phyloP scores from a whole-genome alignment of 2,329 filamentous ascomycete species.

The Didymella pinodella region DNA sequence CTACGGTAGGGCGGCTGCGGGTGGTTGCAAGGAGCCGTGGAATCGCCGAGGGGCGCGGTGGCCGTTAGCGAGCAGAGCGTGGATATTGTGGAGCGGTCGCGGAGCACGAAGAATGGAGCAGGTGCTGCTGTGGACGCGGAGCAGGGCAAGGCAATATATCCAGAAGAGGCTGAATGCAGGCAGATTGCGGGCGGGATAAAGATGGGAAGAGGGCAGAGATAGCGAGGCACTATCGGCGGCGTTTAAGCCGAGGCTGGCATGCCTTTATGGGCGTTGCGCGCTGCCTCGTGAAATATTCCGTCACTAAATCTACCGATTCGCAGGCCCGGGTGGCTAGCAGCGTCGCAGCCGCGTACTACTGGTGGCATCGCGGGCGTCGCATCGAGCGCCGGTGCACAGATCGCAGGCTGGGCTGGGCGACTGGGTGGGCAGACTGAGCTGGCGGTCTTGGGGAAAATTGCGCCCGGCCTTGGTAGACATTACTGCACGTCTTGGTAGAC shows the following conservation, averaged over 20 bases:
- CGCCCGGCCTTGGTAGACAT: not conserved
- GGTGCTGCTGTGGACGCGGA: not conserved
- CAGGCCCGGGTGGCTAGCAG: constrained; percentile 8
- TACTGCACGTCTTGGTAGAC: too few species aligned
- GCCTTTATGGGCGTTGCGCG: not conserved
- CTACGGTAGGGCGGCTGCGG: constrained; percentile 17
- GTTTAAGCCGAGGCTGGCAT: constrained; percentile 29
- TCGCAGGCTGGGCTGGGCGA: not conserved
- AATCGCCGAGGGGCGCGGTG: constrained; percentile 16
- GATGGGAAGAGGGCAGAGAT: constrained; percentile 7
- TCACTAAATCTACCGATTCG: constrained; percentile 33
- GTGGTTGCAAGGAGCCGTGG: constrained; percentile 13
- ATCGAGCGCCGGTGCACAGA: constrained; percentile 19
- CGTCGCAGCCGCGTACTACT: constrained; percentile 11
- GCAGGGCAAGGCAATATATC: constrained; percentile 8
- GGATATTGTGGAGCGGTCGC: constrained; percentile 4
- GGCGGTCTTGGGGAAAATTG: not conserved
- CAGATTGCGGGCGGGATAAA: constrained; percentile 4
- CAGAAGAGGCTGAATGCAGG: constrained; percentile 18
- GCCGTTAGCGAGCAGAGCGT: constrained; percentile 4
- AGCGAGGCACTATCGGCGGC: constrained; percentile 13
- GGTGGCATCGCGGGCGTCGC: constrained; percentile 8
- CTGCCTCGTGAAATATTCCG: constrained; percentile 25
- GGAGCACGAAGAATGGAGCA: constrained; percentile 1
- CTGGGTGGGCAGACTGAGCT: not conserved